Conservation (phyloP, 495 filamentous ascomycete genomes). For the Neurospora sp. region DNA sequence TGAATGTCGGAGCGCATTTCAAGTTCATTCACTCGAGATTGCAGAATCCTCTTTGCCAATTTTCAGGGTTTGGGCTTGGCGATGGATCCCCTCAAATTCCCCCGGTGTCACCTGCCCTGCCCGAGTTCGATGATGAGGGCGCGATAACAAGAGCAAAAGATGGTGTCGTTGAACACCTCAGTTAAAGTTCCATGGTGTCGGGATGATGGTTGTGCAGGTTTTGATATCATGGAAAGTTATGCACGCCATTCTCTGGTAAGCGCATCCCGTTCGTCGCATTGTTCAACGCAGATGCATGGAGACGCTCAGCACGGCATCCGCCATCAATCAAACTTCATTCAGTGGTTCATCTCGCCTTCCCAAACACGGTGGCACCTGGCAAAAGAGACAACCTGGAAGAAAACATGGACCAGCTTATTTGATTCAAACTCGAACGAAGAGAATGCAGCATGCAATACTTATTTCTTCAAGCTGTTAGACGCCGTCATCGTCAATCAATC, state of each 20-base stretch:
- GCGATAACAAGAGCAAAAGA: neutral
- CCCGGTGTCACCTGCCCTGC: neutral
- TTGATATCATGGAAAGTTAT: neutral
- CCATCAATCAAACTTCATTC: neutral
- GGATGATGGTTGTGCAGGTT: neutral
- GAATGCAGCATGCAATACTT: neutral
- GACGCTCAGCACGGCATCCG: neutral
- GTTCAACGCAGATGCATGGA: neutral
- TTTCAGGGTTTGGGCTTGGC: neutral
- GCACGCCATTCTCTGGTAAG: neutral
- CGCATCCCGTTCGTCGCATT: neutral
- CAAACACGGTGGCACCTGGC: neutral
- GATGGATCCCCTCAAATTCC: neutral
- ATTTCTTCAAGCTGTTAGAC: neutral
- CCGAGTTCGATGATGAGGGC: too few relatives aligned
- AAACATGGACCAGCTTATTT: neutral
- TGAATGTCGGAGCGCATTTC: neutral
- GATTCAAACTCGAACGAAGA: neutral
- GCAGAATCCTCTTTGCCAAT: neutral
- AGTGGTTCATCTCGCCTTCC: neutral
- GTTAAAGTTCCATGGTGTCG: neutral
- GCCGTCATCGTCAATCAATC: neutral
- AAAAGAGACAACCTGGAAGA: neutral
- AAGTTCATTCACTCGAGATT: neutral
- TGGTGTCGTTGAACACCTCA: neutral